These are phyloP conservation scores for Austroboletus niveus DNA, from an alignment of 1,284 basidiomycete species.

Conservation along the genomic window DNA sequence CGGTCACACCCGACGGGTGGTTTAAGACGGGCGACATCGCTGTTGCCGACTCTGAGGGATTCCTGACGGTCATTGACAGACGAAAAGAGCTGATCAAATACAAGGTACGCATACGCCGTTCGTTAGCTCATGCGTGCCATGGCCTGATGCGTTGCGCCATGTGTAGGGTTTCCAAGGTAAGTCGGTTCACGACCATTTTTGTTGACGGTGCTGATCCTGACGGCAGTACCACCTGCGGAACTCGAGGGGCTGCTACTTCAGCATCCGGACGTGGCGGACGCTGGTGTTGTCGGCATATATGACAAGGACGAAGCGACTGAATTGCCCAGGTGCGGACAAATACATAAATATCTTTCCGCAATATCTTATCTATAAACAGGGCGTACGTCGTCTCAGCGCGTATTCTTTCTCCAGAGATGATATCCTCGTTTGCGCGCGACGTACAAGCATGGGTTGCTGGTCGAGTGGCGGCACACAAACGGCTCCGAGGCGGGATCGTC, in stretches of 20 bases:
- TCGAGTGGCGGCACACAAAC: conserved; percentile 66
- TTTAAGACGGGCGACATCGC: conserved; percentile 85
- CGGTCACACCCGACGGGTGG: conserved; percentile 74
- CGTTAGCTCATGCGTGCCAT: too few species aligned
- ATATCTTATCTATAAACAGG: conserved; percentile 30
- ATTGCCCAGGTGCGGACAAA: conserved; percentile 58
- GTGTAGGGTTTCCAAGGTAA: conserved; percentile 59
- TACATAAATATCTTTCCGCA: background rate
- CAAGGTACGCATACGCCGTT: conserved; percentile 41
- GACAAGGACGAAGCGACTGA: conserved; percentile 67
- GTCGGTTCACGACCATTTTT: conserved; percentile 22
- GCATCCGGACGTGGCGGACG: conserved; percentile 71
- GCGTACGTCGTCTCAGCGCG: conserved; percentile 61
- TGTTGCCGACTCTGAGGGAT: conserved; percentile 61
- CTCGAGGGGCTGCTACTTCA: conserved; percentile 72
- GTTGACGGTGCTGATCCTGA: background rate
- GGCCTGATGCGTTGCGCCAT: too few species aligned
- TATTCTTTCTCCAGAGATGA: conserved; percentile 31
- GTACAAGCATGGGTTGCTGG: conserved; percentile 62
- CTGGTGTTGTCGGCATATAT: conserved; percentile 71
- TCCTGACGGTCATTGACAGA: conserved; percentile 64
- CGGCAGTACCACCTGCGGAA: conserved; percentile 77
- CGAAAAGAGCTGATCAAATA: conserved; percentile 87
- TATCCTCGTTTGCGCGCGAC: conserved; percentile 41
- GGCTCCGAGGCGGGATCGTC: conserved; percentile 61